These are phyloP conservation scores for Sphaceloma murrayae DNA, from an alignment of 2,329 filamentous ascomycete genomes.

Conservation along the genomic window DNA sequence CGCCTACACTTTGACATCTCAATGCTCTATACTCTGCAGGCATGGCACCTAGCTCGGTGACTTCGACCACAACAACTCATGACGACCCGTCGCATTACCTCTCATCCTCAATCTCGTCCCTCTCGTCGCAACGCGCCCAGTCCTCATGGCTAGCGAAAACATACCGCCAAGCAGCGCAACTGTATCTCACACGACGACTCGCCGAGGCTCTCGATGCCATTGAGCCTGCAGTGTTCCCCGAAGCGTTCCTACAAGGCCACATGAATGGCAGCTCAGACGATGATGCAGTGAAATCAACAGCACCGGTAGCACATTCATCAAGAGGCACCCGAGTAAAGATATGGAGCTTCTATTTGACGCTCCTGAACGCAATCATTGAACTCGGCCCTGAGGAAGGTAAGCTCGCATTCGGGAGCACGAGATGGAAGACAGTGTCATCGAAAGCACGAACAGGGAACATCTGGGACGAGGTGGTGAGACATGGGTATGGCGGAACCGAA, in stretches of 20 bases:
- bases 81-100: conserved; percentile 47
- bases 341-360: conserved; percentile 92
- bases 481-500: conserved; percentile 80
- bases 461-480: conserved; percentile 87
- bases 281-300: conserved; percentile 35
- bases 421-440: conserved; percentile 71
- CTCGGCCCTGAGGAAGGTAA: conserved; percentile 85
- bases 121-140: conserved; percentile 56
- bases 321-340: conserved; percentile 83
- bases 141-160: conserved; percentile 75
- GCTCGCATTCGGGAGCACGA: conserved; percentile 70
- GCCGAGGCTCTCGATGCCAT: conserved; percentile 82
- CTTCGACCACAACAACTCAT: conserved; percentile 36
- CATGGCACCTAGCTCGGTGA: conserved; percentile 26
- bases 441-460: conserved; percentile 82
- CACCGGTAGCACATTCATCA: conserved; percentile 70
- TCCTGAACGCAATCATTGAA: conserved; percentile 83
- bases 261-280: conserved; percentile 36
- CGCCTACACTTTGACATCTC: neutral
- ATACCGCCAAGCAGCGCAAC: conserved; percentile 86
- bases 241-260: conserved; percentile 27
- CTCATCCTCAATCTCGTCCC: conserved; percentile 59
- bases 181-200: conserved; percentile 88
- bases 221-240: conserved; percentile 65
- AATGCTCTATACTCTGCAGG: conserved; percentile 14